Evolutionary conservation across 2,329 filamentous ascomycete genomes (phyloP).

Genomic region (Sphaerulina populicola): DNA sequence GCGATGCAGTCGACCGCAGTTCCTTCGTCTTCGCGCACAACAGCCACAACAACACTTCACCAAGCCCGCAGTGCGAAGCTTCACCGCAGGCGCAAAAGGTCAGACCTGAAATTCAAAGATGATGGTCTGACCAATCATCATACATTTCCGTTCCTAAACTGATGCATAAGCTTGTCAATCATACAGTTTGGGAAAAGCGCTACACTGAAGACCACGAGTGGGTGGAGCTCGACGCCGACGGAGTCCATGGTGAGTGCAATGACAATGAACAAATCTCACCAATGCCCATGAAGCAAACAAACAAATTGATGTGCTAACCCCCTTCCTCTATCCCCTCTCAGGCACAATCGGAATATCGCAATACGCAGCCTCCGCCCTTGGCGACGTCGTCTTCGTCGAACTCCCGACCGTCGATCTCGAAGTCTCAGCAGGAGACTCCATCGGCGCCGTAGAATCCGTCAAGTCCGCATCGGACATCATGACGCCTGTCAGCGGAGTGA

Average conservation of each 20-base stretch:
- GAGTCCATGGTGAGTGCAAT: conserved; percentile 58
- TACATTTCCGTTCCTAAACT: neutral
- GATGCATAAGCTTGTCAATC: neutral
- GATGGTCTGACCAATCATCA: neutral
- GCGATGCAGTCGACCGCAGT: conserved; percentile 27
- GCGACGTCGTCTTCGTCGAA: conserved; percentile 96
- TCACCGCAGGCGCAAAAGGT: conserved; percentile 27
- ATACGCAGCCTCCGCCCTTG: conserved; percentile 85
- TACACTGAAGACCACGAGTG: conserved; percentile 98
- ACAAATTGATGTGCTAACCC: neutral
- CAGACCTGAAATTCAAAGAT: neutral
- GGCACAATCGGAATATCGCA: conserved; percentile 73
- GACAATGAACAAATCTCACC: no score
- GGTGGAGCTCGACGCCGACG: conserved; percentile 79
- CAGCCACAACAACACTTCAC: conserved; percentile 6
- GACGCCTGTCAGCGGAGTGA: conserved; percentile 69
- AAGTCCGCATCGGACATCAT: conserved; percentile 98
- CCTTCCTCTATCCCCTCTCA: conserved; percentile 27
- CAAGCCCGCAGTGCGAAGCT: conserved; percentile 20
- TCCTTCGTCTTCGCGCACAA: conserved; percentile 21
- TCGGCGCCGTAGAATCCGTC: conserved; percentile 94
- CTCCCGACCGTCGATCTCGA: conserved; percentile 65
- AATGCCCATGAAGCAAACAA: neutral
- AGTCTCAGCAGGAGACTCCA: conserved; percentile 67
- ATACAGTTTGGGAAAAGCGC: conserved; percentile 58